Base-by-base conservation (phyloP, 2,329 filamentous ascomycete species). In the Endoconidiophora polonica region DNA sequence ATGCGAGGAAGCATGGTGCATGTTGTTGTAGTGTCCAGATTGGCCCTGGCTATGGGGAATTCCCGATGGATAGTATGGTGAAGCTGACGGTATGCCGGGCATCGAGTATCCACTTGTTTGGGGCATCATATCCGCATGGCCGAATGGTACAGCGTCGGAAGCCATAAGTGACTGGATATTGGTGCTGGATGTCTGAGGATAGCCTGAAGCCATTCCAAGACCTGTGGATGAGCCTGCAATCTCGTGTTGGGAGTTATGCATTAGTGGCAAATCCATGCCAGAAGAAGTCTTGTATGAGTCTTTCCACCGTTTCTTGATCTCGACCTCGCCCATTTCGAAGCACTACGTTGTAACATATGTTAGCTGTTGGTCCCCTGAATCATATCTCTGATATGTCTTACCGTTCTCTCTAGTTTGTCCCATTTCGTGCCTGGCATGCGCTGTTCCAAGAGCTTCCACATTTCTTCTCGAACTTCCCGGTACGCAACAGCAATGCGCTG, bases 381-480 rank as follows among this genome's bases (percentile, higher is more conserved):
- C 14, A n/a, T 16, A 6, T 33, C 24, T n/a, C 14, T 12, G 41
- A 43, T 18, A 14, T 26, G 6, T 55, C 66, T 56, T 59, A 80
- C 77, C 70, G 78, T 79, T 56, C 70, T 66, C 63, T 81, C 75
- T 36, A 79, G 72, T 6, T 76, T 77, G 56, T 69, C 84, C 86
- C 80, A 91, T 74, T 76, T 84, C 73, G 94, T 86, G n/a, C 88
- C 83, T 3, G 51, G 43, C 26, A 82, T 76, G 50, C 68, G 66
- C n/a, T 75, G 70, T 2, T 84, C 85, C 22, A 94, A 72, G 3
- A 77, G 70, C 50, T 73, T 73, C 86, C 86, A 94, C 60, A 93
- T 88, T 63, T 87, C 80, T 62, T 82, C 80, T 49, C 87, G 75
- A 67, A 83, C 75, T 54, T 72, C 72, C 75, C 86, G 84, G 65